Conservation (phyloP, 441 rosid genomes). For the Brassica balearica region DNA sequence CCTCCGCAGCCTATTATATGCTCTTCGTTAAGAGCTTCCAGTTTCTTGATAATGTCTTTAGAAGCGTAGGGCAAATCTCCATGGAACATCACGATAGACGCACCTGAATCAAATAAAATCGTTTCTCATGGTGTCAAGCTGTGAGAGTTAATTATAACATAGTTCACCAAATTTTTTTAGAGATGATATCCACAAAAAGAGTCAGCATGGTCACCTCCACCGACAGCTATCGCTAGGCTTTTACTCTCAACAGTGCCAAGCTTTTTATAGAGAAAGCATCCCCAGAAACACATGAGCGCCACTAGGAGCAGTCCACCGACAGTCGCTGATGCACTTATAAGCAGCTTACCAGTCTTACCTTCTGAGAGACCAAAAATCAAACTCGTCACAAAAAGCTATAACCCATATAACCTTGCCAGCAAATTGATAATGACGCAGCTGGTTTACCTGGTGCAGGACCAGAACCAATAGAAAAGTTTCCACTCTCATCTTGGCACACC, state of each 20-base stretch:
- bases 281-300: constrained; percentile 99
- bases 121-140: constrained; percentile 18
- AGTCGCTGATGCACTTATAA: constrained; percentile 89
- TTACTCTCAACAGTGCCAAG: constrained; percentile 77
- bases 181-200: neutral
- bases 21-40: constrained; percentile 82
- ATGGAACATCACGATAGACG: constrained; percentile 91
- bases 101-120: constrained; percentile 55
- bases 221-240: constrained; percentile 82
- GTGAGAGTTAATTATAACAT: neutral
- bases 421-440: neutral
- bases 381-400: constrained; percentile 22
- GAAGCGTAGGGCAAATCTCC: constrained; percentile 97
- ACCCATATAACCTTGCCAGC: neutral
- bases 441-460: constrained; percentile 24
- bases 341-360: constrained; percentile 74
- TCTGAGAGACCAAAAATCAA: constrained; percentile 29
- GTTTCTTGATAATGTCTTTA: constrained; percentile 80
- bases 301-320: constrained; percentile 92
- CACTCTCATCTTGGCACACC: constrained; percentile 49
- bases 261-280: constrained; percentile 94
- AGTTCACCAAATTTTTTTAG: neutral
- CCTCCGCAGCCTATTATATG: constrained; percentile 90
- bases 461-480: constrained; percentile 22
- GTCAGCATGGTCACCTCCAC: constrained; percentile 63